Evolutionary conservation across 495 filamentous ascomycete species (phyloP).

Genomic region (Talaromyces liani): DNA sequence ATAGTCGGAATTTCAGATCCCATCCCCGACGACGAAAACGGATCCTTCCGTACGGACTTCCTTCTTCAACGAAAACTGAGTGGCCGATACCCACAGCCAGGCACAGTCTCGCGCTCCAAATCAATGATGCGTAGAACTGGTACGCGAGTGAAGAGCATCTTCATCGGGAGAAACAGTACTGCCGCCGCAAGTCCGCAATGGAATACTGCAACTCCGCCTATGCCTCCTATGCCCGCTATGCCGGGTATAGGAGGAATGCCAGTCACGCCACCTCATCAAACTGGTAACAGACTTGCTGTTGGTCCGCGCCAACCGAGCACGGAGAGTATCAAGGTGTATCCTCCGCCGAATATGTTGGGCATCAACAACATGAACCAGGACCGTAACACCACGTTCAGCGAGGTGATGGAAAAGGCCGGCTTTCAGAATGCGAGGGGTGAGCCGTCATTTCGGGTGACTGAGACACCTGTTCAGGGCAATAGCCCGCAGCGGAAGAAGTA

Average conservation of each 20-base stretch:
- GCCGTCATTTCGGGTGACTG: slow-evolving; percentile 23
- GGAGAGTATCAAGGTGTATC: slow-evolving; percentile 65
- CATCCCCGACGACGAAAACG: slow-evolving; percentile 37
- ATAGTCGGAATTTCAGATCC: slow-evolving; percentile 48
- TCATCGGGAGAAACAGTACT: slow-evolving; percentile 14
- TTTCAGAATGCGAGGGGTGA: slow-evolving; percentile 34
- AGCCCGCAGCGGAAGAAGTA: slow-evolving; percentile 1
- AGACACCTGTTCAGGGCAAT: slow-evolving; percentile 6
- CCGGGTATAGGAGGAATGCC: slow-evolving; percentile 14
- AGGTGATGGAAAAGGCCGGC: slow-evolving; percentile 55
- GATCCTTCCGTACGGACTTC: slow-evolving; percentile 51
- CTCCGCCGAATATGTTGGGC: slow-evolving; percentile 46
- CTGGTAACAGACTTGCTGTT: not conserved
- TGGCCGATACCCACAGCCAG: slow-evolving; percentile 13
- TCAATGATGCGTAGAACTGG: slow-evolving; percentile 30
- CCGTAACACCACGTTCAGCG: slow-evolving; percentile 54
- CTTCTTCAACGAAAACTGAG: slow-evolving; percentile 33
- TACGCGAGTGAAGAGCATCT: slow-evolving; percentile 30
- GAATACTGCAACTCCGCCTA: slow-evolving; percentile 8
- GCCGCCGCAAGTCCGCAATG: slow-evolving; percentile 5
- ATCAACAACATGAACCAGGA: slow-evolving; percentile 21
- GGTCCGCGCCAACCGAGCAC: slow-evolving; percentile 45
- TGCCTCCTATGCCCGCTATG: slow-evolving; percentile 7
- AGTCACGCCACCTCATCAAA: slow-evolving; percentile 23
- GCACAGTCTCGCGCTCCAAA: slow-evolving; percentile 21